phyloP scores from a whole-genome alignment of 257 asterid genomes.

The Nicotiana tomentosiformis region DNA sequence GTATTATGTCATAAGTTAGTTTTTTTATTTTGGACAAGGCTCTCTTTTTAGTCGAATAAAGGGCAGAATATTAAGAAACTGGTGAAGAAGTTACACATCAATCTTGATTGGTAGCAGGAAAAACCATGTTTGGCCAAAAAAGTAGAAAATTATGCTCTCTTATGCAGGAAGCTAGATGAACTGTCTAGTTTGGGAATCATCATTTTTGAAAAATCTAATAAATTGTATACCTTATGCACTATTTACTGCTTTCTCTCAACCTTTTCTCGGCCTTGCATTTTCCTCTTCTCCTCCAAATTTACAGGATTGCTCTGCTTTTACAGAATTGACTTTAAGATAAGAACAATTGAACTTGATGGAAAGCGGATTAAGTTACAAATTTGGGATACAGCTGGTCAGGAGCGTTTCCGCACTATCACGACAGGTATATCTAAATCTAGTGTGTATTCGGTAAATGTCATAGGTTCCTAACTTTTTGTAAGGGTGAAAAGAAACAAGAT shows the following conservation, averaged over 20 bases:
- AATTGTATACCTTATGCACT: neutral
- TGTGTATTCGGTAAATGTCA: neutral
- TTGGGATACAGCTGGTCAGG: slow-evolving; percentile 92
- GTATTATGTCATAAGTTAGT: neutral
- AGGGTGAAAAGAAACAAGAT: neutral
- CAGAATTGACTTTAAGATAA: slow-evolving; percentile 82
- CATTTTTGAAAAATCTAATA: neutral
- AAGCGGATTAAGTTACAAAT: slow-evolving; percentile 71
- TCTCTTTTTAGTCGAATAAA: neutral
- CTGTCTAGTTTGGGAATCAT: neutral
- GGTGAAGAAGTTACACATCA: neutral
- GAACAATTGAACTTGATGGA: slow-evolving; percentile 70
- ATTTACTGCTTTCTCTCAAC: neutral
- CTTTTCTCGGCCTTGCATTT: neutral
- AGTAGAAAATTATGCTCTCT: neutral
- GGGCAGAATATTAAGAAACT: neutral
- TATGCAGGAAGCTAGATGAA: neutral
- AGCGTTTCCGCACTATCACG: slow-evolving; percentile 76
- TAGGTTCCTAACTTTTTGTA: neutral
- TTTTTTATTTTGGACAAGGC: neutral
- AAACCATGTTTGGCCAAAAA: neutral
- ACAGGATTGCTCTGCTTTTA: neutral
- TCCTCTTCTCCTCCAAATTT: neutral
- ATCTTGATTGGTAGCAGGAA: neutral
- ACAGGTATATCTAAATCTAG: slow-evolving; percentile 39